Evolutionary conservation across 495 filamentous ascomycete species (phyloP).

Genomic region (Oleoguttula mirabilis): DNA sequence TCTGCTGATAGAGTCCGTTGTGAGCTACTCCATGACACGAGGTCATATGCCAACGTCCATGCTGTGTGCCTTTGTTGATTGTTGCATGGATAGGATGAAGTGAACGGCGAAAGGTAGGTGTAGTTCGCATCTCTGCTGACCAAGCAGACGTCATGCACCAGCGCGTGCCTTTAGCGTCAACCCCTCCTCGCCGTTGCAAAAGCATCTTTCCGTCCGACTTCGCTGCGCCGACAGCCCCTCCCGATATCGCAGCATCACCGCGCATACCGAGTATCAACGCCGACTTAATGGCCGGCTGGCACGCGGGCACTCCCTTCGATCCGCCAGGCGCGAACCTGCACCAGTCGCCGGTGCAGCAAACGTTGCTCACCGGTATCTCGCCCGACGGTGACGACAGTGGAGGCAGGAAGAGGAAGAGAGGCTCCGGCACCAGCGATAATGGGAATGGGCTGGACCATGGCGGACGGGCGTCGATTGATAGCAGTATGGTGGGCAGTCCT

Average conservation of each 20-base stretch:
- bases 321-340: neutral
- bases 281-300: neutral
- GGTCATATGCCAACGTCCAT: no score
- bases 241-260: conserved; percentile 2
- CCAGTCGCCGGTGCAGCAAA: conserved; percentile 2
- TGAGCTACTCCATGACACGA: no score
- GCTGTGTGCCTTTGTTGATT: no score
- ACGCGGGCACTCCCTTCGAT: conserved; percentile 6
- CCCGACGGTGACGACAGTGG: no score
- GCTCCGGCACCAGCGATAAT: neutral
- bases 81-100: no score
- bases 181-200: no score
- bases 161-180: no score
- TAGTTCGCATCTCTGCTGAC: no score
- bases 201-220: no score
- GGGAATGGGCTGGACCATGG: neutral
- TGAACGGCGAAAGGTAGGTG: no score
- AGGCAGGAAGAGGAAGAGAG: conserved; percentile 16
- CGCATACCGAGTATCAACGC: neutral
- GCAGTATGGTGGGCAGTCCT: conserved; percentile 9
- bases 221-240: neutral
- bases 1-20: no score
- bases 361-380: neutral
- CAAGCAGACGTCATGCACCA: no score
- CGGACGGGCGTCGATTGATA: neutral